A percentile compares a stretch with the other conserved stretches of the same genome.
phyloP scores from a whole-genome alignment of 78 protist genomes.

The Capsaspora owczarzaki region DNA sequence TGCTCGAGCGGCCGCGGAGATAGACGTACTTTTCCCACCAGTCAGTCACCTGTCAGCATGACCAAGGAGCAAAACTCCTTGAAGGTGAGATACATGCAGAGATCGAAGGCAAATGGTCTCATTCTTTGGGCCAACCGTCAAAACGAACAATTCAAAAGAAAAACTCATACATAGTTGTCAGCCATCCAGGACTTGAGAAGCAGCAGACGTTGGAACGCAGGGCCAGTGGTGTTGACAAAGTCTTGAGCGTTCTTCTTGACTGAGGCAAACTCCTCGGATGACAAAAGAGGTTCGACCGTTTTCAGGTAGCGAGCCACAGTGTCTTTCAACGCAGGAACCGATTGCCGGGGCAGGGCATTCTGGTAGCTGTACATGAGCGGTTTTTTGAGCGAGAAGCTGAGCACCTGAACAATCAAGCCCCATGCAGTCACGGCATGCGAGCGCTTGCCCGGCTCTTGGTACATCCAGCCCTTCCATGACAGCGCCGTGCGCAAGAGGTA shows the following conservation, averaged over 20 bases:
- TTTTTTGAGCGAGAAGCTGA: not conserved
- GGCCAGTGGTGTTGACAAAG: slow-evolving; percentile 6
- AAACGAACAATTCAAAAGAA: no score
- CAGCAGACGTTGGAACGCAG: slow-evolving; percentile 26
- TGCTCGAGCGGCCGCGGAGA: slow-evolving; percentile 36
- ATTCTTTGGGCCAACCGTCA: no score
- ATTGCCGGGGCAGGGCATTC: slow-evolving; percentile 29
- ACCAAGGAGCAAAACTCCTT: no score
- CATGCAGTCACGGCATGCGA: not conserved
- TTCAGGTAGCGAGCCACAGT: slow-evolving; percentile 11
- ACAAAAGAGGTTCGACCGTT: slow-evolving; percentile 20
- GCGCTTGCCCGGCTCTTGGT: slow-evolving; percentile 7
- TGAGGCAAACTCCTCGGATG: not conserved
- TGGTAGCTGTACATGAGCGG: slow-evolving; percentile 15
- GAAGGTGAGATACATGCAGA: no score
- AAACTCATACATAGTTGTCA: slow-evolving; percentile 18
- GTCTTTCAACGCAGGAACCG: slow-evolving; percentile 26
- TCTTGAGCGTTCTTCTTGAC: not conserved
- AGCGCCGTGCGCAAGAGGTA: slow-evolving; percentile 21
- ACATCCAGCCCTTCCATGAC: slow-evolving; percentile 23
- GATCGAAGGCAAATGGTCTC: no score
- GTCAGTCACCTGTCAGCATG: slow-evolving; percentile 33
- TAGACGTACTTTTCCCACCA: slow-evolving; percentile 69
- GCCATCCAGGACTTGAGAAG: not conserved
- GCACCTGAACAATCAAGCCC: not conserved